phyloP scores from a whole-genome alignment of 352 stramenopile species.

The Pythium chondricola region DNA sequence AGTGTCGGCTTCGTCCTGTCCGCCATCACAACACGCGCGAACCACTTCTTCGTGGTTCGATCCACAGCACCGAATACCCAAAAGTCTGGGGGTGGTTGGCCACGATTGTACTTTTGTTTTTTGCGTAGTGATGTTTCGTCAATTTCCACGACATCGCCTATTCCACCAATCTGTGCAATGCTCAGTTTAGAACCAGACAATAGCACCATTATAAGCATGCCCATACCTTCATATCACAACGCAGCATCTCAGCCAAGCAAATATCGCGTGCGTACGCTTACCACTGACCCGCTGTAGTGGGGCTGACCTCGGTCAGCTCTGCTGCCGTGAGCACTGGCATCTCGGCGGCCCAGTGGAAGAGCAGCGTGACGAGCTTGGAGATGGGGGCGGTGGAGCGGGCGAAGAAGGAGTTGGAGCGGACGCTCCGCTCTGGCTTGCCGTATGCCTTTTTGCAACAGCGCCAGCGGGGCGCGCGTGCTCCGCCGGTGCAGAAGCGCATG shows the following conservation, averaged over 20 bases:
- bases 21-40: slow-evolving; percentile 15
- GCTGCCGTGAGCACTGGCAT: background rate
- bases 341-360: background rate
- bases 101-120: slow-evolving; percentile 23
- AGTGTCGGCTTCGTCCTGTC: slow-evolving; percentile 20
- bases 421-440: background rate
- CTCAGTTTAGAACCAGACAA: background rate
- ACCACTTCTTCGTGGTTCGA: slow-evolving; percentile 16
- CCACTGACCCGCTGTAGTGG: background rate
- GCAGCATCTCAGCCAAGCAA: background rate
- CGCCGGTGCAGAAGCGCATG: background rate
- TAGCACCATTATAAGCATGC: background rate
- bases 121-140: slow-evolving; percentile 23
- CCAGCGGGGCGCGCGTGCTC: background rate
- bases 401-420: background rate
- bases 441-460: background rate
- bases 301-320: background rate
- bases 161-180: slow-evolving; percentile 6
- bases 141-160: slow-evolving; percentile 24
- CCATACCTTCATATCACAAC: background rate
- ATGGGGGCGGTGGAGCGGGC: background rate
- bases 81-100: slow-evolving; percentile 9
- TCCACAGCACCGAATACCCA: slow-evolving; percentile 30
- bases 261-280: background rate
- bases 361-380: background rate